Evolutionary conservation across 2,329 filamentous ascomycete species (phyloP).

Genomic region (Aspergillus persii): DNA sequence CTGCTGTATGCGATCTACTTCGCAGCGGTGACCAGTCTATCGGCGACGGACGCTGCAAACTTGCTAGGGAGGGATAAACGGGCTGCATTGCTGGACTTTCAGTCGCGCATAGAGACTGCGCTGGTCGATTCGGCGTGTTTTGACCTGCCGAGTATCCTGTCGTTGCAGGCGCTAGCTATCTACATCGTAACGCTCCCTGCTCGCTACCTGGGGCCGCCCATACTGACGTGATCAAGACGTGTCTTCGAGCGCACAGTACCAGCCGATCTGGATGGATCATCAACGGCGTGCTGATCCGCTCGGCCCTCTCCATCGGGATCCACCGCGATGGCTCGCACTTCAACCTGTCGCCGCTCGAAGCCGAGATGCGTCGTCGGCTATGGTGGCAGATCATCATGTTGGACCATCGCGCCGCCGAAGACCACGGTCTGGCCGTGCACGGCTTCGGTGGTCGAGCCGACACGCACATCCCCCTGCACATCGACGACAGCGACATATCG

Average conservation of each 20-base stretch:
- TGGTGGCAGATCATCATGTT: slow-evolving; percentile 32
- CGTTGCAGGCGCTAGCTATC: slow-evolving; percentile 27
- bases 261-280: slow-evolving; percentile 42
- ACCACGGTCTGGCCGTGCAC: slow-evolving; percentile 52
- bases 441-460: slow-evolving; percentile 50
- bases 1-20: slow-evolving; percentile 20
- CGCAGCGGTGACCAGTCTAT: slow-evolving; percentile 12
- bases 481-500: slow-evolving; percentile 54
- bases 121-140: slow-evolving; percentile 38
- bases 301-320: slow-evolving; percentile 62
- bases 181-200: slow-evolving; percentile 29
- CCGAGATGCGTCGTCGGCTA: slow-evolving; percentile 38
- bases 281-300: slow-evolving; percentile 54
- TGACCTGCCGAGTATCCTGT: slow-evolving; percentile 33
- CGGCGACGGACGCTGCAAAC: slow-evolving; percentile 7
- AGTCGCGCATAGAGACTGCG: slow-evolving; percentile 30
- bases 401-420: slow-evolving; percentile 38
- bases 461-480: slow-evolving; percentile 55
- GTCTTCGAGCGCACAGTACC: slow-evolving; percentile 5
- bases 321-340: slow-evolving; percentile 59
- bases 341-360: slow-evolving; percentile 38
- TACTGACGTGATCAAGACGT: slow-evolving; percentile 1
- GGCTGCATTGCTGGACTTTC: slow-evolving; percentile 6
- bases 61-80: slow-evolving; percentile 11
- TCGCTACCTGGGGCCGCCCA: neutral